Evolutionary conservation across 2,329 filamentous ascomycete genomes (phyloP).

Genomic region (Aspergillus sojae): DNA sequence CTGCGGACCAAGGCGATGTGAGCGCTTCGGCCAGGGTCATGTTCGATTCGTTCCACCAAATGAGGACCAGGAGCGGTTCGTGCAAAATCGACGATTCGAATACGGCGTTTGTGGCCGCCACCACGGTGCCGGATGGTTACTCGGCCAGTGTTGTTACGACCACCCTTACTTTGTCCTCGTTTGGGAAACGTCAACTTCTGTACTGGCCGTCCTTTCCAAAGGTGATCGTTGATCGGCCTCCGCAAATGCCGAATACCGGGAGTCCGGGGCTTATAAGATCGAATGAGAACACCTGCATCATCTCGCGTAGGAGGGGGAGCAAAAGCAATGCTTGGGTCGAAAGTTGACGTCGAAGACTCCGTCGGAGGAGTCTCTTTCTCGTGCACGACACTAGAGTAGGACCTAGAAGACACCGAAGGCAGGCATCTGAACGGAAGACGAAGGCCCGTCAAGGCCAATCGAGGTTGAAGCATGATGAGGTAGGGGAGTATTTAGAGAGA

Average conservation of each 20-base stretch:
- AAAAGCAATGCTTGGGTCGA: constrained; percentile 43
- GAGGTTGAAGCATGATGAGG: constrained; percentile 65
- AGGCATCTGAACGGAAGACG: constrained; percentile 53
- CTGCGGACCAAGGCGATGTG: constrained; percentile 88
- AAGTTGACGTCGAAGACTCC: constrained; percentile 37
- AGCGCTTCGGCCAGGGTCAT: constrained; percentile 89
- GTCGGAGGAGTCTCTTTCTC: constrained; percentile 34
- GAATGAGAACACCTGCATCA: constrained; percentile 56
- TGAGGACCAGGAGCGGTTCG: constrained; percentile 80
- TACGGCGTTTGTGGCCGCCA: constrained; percentile 87
- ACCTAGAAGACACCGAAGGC: constrained; percentile 48
- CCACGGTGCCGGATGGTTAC: constrained; percentile 90
- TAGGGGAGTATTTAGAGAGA: not conserved
- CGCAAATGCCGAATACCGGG: constrained; percentile 90
- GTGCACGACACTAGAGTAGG: constrained; percentile 55
- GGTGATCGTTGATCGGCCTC: constrained; percentile 90
- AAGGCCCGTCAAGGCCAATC: constrained; percentile 60
- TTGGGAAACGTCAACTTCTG: constrained; percentile 85
- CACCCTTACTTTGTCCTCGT: constrained; percentile 89
- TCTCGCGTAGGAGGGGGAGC: constrained; percentile 50
- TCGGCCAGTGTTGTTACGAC: constrained; percentile 82
- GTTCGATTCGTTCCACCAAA: constrained; percentile 88
- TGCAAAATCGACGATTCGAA: constrained; percentile 87
- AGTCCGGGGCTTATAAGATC: constrained; percentile 90
- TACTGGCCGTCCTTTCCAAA: constrained; percentile 90